Conservation (phyloP, 805 yeast species). For the Myxozyma mucilagina region DNA sequence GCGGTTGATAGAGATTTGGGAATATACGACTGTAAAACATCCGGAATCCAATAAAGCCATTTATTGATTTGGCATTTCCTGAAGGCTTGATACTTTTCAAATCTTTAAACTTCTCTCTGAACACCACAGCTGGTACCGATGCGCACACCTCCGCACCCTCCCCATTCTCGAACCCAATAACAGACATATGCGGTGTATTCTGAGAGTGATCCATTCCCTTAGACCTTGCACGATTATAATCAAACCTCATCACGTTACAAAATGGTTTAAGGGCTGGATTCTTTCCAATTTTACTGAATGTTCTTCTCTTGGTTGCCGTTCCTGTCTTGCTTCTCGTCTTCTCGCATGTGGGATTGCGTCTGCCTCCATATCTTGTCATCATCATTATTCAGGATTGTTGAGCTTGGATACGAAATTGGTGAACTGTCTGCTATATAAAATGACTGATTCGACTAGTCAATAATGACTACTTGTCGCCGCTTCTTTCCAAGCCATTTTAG, state of each 20-base stretch:
- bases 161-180: slow-evolving; percentile 11
- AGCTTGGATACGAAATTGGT: too few relatives aligned
- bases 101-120: neutral
- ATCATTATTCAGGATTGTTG: too few relatives aligned
- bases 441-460: too few relatives aligned
- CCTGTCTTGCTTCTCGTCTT: neutral
- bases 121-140: neutral
- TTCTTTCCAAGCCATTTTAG: too few relatives aligned
- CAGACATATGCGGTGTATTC: slow-evolving; percentile 2
- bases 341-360: neutral
- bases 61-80: slow-evolving; percentile 1
- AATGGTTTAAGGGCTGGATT: slow-evolving; percentile 18
- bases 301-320: neutral
- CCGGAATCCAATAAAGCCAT: slow-evolving; percentile 26
- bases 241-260: slow-evolving; percentile 19
- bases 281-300: slow-evolving; percentile 2
- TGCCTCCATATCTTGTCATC: neutral
- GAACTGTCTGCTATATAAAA: too few relatives aligned
- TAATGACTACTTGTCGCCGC: too few relatives aligned
- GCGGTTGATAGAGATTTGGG: slow-evolving; percentile 19
- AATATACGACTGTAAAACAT: slow-evolving; percentile 21
- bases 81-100: neutral
- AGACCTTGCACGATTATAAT: neutral
- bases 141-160: neutral
- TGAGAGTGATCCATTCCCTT: neutral